A percentile compares a stretch with the other conserved stretches of the same genome.
Conservation (phyloP, 306 rosid genomes). For the Rubus idaeus region DNA sequence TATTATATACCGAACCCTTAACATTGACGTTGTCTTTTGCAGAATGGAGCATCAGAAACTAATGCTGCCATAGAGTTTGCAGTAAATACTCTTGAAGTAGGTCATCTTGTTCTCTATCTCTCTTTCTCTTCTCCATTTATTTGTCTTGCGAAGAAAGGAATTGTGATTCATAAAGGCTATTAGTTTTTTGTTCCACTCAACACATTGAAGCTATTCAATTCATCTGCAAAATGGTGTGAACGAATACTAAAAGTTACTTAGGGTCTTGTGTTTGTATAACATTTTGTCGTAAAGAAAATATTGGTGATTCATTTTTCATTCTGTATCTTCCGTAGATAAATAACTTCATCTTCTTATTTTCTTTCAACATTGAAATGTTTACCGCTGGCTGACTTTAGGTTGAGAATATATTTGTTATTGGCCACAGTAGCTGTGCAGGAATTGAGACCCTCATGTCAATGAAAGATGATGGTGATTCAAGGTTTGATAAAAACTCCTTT, state of each 20-base stretch:
- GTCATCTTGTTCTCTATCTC: not conserved
- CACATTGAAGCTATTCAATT: not conserved
- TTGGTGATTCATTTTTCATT: not conserved
- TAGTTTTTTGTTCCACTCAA: not conserved
- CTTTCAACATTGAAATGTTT: not conserved
- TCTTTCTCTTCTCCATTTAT: not conserved
- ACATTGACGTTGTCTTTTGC: conserved; percentile 13
- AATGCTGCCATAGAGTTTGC: conserved; percentile 96
- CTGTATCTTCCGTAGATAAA: not conserved
- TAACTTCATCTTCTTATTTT: not conserved
- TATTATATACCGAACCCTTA: too few relatives aligned
- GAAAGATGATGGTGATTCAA: conserved; percentile 57
- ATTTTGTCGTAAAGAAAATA: not conserved
- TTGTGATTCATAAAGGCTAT: not conserved
- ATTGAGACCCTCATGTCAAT: conserved; percentile 72
- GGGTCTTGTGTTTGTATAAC: not conserved
- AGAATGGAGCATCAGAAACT: conserved; percentile 88
- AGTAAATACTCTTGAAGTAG: conserved; percentile 67
- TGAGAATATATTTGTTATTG: conserved; percentile 75
- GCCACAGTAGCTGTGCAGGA: conserved; percentile 94
- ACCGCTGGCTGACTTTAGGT: conserved; percentile 48
- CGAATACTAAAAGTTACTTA: not conserved
- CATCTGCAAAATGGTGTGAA: not conserved
- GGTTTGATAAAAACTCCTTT: conserved; percentile 38
- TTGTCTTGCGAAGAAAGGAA: not conserved